phyloP scores from a whole-genome alignment of 768 basidiomycete genomes.

The Lyophyllum atratum region DNA sequence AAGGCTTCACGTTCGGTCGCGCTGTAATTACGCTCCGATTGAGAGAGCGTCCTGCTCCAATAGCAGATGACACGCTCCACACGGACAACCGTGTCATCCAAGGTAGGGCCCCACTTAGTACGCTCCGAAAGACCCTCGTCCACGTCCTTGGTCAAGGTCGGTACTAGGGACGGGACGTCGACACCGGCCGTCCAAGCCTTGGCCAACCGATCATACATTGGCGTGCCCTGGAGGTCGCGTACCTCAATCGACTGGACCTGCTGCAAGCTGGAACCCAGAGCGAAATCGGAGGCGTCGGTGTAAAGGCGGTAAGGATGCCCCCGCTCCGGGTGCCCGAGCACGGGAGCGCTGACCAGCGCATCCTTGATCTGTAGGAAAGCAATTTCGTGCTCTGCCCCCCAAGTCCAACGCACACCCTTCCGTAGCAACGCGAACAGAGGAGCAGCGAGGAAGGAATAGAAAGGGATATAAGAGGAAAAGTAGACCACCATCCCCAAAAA shows the following conservation, averaged over 20 bases:
- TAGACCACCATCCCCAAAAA: conserved; percentile 41
- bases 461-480: conserved; percentile 36
- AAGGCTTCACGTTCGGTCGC: conserved; percentile 23
- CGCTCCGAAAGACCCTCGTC: background rate
- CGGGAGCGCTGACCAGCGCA: conserved; percentile 30
- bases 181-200: background rate
- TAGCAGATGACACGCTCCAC: conserved; percentile 32
- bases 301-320: no score
- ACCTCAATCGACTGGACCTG: conserved; percentile 32
- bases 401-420: no score
- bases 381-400: conserved; percentile 19
- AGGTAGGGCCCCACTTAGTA: background rate
- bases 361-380: conserved; percentile 28
- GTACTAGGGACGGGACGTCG: background rate
- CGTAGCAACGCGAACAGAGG: conserved; percentile 34
- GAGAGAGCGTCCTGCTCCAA: conserved; percentile 26
- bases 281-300: conserved; percentile 36
- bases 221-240: conserved; percentile 27
- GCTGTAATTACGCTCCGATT: conserved; percentile 30
- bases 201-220: conserved; percentile 17
- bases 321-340: conserved; percentile 29
- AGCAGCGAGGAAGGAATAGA: conserved; percentile 31
- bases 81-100: conserved; percentile 26
- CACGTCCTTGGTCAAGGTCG: background rate
- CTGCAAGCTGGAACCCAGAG: conserved; percentile 27